A percentile compares a stretch with the other conserved stretches of the same genome.
Conservation (phyloP, 345 rosid species). For the Gossypium longicalyx region DNA sequence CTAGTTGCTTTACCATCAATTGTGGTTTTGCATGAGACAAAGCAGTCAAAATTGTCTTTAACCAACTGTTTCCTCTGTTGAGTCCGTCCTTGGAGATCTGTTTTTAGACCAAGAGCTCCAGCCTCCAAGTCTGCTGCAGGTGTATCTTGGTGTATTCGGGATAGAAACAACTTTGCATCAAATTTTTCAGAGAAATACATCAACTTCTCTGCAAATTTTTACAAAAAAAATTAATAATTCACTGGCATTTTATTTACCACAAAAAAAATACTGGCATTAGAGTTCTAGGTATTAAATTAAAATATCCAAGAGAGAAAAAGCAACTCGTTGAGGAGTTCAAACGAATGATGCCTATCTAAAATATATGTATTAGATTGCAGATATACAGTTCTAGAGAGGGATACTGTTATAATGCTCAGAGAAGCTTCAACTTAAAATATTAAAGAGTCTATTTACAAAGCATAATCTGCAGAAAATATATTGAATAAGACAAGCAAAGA, state of each 20-base stretch:
- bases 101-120: conserved; percentile 91
- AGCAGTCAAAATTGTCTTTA: conserved; percentile 95
- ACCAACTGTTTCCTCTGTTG: conserved; percentile 92
- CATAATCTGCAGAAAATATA: conserved; percentile 17
- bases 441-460: background rate
- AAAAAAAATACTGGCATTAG: background rate
- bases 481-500: background rate
- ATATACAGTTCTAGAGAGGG: background rate
- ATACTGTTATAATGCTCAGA: background rate
- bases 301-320: conserved; percentile 17
- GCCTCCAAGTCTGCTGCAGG: conserved; percentile 83
- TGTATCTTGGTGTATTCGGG: conserved; percentile 81
- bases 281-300: background rate
- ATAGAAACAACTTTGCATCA: conserved; percentile 86
- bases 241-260: background rate
- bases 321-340: background rate
- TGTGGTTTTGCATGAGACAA: conserved; percentile 98
- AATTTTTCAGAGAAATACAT: conserved; percentile 82
- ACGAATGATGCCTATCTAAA: background rate
- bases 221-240: background rate
- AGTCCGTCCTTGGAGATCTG: conserved; percentile 89
- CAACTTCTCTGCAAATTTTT: conserved; percentile 67
- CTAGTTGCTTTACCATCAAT: conserved; percentile 65
- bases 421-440: background rate
- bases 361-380: background rate